Evolutionary conservation across 495 filamentous ascomycete genomes (phyloP), one percentile per base, ranked within the genome.

Genomic region (Tuber microsphaerosporum): DNA sequence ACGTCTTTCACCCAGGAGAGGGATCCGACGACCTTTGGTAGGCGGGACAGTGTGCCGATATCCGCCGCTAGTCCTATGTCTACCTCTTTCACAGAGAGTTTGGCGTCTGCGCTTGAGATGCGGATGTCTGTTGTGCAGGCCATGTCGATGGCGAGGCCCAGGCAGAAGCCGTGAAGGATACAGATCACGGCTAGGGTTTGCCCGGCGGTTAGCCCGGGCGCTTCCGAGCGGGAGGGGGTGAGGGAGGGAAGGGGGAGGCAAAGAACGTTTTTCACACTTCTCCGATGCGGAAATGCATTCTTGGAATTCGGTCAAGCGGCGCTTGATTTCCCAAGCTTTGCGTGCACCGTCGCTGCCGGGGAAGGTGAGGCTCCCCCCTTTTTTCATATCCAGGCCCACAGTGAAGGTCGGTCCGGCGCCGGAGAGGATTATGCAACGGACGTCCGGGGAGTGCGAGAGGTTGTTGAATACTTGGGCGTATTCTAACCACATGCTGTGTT

Each of bases 41-140:
- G 85, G 3, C 95, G 91, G 34, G 87, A 89, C 56, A 99, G 85
- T 2, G 94, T 97, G 22, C 95, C 95, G 70, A 98, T 90, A 84
- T 99, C 95, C 22, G 95, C 95, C 19, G 95, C 95, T 42, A 99
- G 84, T 1, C 95, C 95, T 48, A 98, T 96, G 82, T 97, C 95
- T 20, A 97, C 93, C 85, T 98, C 96, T 82, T 97, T 97, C 37
- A 98, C 93, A 0, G 90, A 86, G 79, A 97, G 92, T 39, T 85
- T 86, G 1, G 89, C 86, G 71, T 90, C 87, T 20, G 84, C 81
- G 0, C 90, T 86, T 79, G 89, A 92, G 75, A 98, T 85, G 19
- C 95, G 89, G 72, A 99, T 87, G 81, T 98, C 95, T 70, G 90
- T 89, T 71, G 91, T 90, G 65, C 89, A 89, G 70, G 90, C 86